Evolutionary conservation across 371 early-diverging fungal species (phyloP).

Genomic region (Saksenaea oblongispora): DNA sequence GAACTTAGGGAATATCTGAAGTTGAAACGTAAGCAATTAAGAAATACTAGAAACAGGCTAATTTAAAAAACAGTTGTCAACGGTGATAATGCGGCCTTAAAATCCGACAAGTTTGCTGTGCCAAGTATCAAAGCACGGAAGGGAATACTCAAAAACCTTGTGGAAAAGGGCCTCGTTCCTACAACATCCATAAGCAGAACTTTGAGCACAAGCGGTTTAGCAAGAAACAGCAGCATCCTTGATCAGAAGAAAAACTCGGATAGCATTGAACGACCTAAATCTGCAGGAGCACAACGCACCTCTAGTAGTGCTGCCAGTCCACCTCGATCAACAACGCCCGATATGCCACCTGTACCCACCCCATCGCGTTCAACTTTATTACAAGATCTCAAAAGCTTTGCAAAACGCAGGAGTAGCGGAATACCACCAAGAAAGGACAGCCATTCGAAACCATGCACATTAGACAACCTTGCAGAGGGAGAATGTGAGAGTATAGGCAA

Average conservation of each 20-base stretch:
- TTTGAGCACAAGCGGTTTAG: neutral
- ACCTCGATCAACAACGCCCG: constrained; percentile 8
- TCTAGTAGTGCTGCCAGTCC: constrained; percentile 10
- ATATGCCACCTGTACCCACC: constrained; percentile 28
- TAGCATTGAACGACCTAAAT: constrained; percentile 15
- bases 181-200: neutral
- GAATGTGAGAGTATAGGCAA: neutral
- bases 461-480: neutral
- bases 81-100: constrained; percentile 74
- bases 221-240: neutral
- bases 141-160: constrained; percentile 42
- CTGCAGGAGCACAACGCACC: constrained; percentile 21
- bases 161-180: constrained; percentile 34
- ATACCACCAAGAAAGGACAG: constrained; percentile 1
- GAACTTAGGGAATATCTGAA: constrained; percentile 61
- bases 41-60: neutral
- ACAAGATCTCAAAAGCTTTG: constrained; percentile 36
- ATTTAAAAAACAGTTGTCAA: constrained; percentile 54
- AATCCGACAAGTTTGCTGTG: constrained; percentile 60
- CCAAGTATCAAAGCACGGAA: constrained; percentile 56
- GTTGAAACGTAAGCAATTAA: constrained; percentile 50
- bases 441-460: neutral
- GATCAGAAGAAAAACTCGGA: neutral
- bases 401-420: constrained; percentile 29
- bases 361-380: constrained; percentile 40